Evolutionary conservation across 257 asterid species (phyloP), one percentile per base, ranked within the genome.

Genomic region (Ballota nigra): DNA sequence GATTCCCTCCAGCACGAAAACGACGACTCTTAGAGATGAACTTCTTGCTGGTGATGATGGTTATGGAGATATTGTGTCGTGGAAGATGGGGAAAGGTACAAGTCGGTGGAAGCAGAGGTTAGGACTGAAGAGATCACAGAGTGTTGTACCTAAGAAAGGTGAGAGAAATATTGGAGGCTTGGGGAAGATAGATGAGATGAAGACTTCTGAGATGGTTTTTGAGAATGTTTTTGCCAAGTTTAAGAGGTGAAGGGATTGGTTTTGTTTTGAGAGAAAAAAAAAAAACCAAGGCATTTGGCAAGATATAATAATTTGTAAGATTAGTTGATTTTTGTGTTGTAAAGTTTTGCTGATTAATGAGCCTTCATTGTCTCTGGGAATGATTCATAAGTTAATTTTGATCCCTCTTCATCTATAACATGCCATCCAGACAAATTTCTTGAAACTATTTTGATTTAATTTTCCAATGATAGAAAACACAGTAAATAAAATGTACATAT

Each of bases 91-190:
- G 15, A 87, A 71, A 57, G 82, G 83, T 22, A 43, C 72, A 13
- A 63, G 85, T 64, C 58, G 88, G 55, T 91, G 97, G 97, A 88
- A 58, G 83, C 86, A 83, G 74, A 82, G 88, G 18, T 81, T 88
- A 0, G 92, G 96, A 26, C 79, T 88, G 0, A 87, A 81, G 81
- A 91, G 90, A 76, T 60, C 88, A 56, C 82, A 75, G 3, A 38
- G 55, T 15, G 47, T 62, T 58, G 40, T 64, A 15, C 79, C 80
- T 10, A 88, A 82, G 82, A 91, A 85, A 75, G 29, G 72, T 12
- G 86, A 69, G 31, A 82, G 76, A 63, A 59, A 65, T 70, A 73
- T 52, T 38, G 75, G 75, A 36, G 75, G 34, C 43, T 78, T 84
- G 33, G 89, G 75, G 51, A 87, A 90, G 10, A 87, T 85, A 26